A percentile compares a stretch with the other conserved stretches of the same genome.
phyloP scores from a whole-genome alignment of 257 asterid genomes.

The Fraxinus excelsior region DNA sequence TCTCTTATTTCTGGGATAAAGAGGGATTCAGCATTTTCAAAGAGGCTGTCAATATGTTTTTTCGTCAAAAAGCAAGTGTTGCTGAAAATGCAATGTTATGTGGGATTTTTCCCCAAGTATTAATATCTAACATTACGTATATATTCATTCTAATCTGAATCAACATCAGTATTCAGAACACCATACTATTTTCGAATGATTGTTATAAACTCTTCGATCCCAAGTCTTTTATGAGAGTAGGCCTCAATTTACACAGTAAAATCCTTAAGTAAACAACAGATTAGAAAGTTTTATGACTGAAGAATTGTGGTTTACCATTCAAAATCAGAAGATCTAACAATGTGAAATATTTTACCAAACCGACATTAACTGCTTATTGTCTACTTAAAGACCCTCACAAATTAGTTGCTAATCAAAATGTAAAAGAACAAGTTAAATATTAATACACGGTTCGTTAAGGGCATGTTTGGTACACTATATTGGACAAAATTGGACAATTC shows the following conservation, averaged over 20 bases:
- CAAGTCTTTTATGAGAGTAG: not conserved
- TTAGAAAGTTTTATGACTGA: not conserved
- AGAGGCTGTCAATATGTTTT: too few species aligned
- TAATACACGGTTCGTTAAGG: too few species aligned
- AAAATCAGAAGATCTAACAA: not conserved
- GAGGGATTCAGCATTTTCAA: too few species aligned
- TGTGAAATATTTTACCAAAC: not conserved
- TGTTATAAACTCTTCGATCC: not conserved
- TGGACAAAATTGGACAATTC: not conserved
- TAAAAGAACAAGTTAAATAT: too few species aligned
- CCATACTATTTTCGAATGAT: too few species aligned
- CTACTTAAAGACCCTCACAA: not conserved
- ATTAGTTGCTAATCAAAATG: not conserved
- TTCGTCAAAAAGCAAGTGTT: too few species aligned
- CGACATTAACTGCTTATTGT: not conserved
- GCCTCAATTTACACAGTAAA: not conserved
- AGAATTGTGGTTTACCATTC: not conserved
- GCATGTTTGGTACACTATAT: not conserved
- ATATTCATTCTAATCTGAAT: too few species aligned
- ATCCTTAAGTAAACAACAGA: not conserved
- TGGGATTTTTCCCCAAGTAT: too few species aligned
- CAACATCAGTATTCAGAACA: too few species aligned
- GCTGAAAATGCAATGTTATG: too few species aligned
- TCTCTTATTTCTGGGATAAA: too few species aligned
- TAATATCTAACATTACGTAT: too few species aligned